Evolutionary conservation across 2,329 filamentous ascomycete species (phyloP), one percentile per base, ranked within the genome.

Genomic region (Dothiorella sarmentorum): DNA sequence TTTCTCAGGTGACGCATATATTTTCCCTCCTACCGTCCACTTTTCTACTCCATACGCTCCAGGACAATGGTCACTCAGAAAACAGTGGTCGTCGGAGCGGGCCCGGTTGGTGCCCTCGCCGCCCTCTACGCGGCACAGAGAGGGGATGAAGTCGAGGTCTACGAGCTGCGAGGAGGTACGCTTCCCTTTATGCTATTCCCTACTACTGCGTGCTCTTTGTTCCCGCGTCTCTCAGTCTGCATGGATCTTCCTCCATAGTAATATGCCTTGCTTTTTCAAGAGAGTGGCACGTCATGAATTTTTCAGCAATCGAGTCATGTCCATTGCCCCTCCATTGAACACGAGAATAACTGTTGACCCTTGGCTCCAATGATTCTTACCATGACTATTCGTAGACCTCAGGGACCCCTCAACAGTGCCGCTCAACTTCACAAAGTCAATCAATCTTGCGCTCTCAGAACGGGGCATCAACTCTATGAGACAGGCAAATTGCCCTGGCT

Each of bases 381-480:
- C n/a, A 38, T 29, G 22, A 15, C 68, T 61, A 29, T 53, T 20
- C 31, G 51, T 63, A 97, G 94, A 99, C 77, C 85, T 97, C 49
- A 86, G 94, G 38, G 86, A 95, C 71, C 86, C 89, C 2, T 82
- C 85, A 2, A 96, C 90, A 0, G 85, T 86, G 27, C 92, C 93
- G 3, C 80, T 97, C 61, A 97, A 97, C 74, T 97, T 97, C 70
- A 96, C 92, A 61, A 96, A 91, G 73, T 97, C 94, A n/a, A 99
- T 99, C 78, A 99, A 99, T 70, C 78, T 99, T 58, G 93, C 94
- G 20, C 80, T 99, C 0, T 97, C 94, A 0, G 92, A 97, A 71
- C 86, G 94, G 60, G 94, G 94, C 29, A 92, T 97, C 71, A 89
- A 94, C 72, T 90, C 93, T 20, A 87, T 99, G 75, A 83, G 84